phyloP scores from a whole-genome alignment of 495 filamentous ascomycete genomes.

The Rusavskia elegans region DNA sequence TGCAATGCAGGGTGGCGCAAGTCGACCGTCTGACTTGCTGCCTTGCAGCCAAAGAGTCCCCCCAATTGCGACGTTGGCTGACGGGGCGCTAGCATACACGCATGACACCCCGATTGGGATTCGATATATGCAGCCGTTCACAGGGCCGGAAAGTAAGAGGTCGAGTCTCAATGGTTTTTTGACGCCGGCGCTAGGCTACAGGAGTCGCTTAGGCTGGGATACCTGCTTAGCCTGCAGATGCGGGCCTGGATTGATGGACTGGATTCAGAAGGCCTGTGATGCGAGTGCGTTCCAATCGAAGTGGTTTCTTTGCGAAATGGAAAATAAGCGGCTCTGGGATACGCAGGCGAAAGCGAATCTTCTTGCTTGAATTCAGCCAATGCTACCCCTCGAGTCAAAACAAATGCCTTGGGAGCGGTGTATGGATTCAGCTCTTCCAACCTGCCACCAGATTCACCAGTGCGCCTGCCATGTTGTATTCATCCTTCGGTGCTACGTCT shows the following conservation, averaged over 20 bases:
- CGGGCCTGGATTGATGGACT: background rate
- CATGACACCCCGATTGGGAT: background rate
- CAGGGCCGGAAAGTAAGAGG: background rate
- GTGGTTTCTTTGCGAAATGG: background rate
- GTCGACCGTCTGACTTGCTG: background rate
- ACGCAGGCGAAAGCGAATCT: background rate
- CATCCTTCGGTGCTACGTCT: background rate
- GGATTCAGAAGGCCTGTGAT: background rate
- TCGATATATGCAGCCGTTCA: background rate
- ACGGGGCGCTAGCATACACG: background rate
- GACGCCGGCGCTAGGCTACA: background rate
- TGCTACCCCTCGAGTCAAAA: no score
- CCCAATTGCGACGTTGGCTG: background rate
- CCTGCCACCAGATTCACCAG: background rate
- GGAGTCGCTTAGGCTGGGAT: background rate
- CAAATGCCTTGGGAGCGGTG: no score
- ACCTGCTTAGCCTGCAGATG: background rate
- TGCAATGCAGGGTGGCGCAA: slow-evolving; percentile 8
- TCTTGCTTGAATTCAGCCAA: background rate
- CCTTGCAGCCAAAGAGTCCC: background rate
- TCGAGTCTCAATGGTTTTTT: background rate
- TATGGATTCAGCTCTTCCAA: background rate
- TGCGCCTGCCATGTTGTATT: background rate
- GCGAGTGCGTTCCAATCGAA: background rate
- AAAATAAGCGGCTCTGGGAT: background rate